Evolutionary conservation across 495 filamentous ascomycete genomes (phyloP), one percentile per base, ranked within the genome.

Genomic region (Aspergillus baeticus): DNA sequence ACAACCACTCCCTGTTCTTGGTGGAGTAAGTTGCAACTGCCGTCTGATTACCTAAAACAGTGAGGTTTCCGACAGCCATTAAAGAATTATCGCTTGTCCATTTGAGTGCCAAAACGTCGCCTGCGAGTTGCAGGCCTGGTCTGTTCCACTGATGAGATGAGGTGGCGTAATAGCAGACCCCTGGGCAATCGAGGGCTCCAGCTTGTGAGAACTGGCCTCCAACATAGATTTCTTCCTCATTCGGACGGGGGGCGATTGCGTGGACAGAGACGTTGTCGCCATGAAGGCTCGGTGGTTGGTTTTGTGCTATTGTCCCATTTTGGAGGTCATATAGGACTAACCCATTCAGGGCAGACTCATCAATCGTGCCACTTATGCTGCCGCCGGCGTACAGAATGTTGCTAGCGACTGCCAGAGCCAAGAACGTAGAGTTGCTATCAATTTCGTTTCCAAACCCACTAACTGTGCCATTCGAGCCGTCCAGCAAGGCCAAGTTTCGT

Each of bases 331-430:
- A 98, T 0, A 84, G 74, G 37, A 96, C 70, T 35, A 98, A 71
- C n/a, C 92, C 94, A 58, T 80, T 84, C 49, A 96, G 72, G 41
- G 60, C 63, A 17, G 72, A 77, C n/a, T 79, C 79, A 49, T 84
- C 80, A 33, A 89, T 77, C 1, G 70, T 84, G 56, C 91, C 94
- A 21, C 84, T 84, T 17, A 99, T 69, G 17, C 80, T 80, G 4
- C 94, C 94, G 57, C 92, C 94, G 41, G 90, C 89, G 67, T 84
- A 99, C 3, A 98, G 77, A 23, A 79, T 82, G 58, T 87, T 83
- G 29, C 80, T 80, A 26, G 86, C 76, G 10, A 90, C 77, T 10
- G 77, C 83, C 60, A 98, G 66, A 6, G 93, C 77, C 31, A 87
- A 63, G 69, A 98, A 87, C 3, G 86, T 86, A 7, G 92, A 92